Base-by-base conservation (phyloP, 2,329 filamentous ascomycete genomes). In the Diplodia scrobiculata region DNA sequence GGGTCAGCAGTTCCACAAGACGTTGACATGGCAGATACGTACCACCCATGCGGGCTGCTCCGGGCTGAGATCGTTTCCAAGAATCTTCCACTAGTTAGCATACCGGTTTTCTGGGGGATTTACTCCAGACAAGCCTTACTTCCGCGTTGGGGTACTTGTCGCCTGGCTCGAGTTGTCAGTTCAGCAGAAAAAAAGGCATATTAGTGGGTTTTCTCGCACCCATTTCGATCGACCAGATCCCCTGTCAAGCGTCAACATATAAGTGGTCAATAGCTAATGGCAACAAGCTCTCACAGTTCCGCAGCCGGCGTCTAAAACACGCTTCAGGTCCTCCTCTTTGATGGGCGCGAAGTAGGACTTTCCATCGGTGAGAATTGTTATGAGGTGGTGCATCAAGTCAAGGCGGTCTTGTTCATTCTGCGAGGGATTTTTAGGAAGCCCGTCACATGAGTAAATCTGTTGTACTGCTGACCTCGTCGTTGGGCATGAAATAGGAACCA, bases 11-110 rank as follows among this genome's bases (percentile, higher is more conserved):
- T 14, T 11, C 5, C 6, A 21, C 11, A 38, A 7, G 4, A 10
- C 25, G n/a, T 5, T 7, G 7, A 7, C 3, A 7, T 2, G 1
- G 6, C 25, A 6, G 13, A 5, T 21, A 32, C 54, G 5, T 19
- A 59, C 54, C 11, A 65, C 63, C 65, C 65, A 66, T 6, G 75
- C 75, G 1, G 82, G 82, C 69, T 85, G 82, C 47, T 82, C 80
- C 13, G 81, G 81, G 66, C 77, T 81, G 6, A 85, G 77, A 68
- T 85, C 83, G 64, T 72, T 72, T 19, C 70, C 69, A 14, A 72
- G 50, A 14, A 71, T 59, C 53, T n/a, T 59, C 2, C 17, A 38
- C 5, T 2, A 1, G 7, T 53, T 17, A 53, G 50, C 17, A 14
- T 2, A 4, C 0, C 41, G 5, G 2, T 27, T 6, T n/a, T 5